phyloP scores from a whole-genome alignment of 1,284 basidiomycete genomes.

The Macrocystidia cucumis region DNA sequence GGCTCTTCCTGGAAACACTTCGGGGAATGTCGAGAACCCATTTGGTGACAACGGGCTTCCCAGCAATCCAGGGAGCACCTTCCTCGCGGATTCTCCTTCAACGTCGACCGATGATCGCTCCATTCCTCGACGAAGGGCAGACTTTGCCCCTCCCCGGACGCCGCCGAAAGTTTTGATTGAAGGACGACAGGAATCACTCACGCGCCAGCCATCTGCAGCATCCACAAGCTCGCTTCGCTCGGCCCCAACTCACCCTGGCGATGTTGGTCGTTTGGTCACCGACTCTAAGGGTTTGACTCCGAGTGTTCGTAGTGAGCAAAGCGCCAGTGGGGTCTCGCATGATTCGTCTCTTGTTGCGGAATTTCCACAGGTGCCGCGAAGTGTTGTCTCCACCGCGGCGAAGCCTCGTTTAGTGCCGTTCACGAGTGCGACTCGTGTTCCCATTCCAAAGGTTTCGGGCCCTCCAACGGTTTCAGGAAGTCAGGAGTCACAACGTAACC shows the following conservation, averaged over 20 bases:
- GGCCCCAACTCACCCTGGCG: slow-evolving; percentile 28
- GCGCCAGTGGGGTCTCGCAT: slow-evolving; percentile 26
- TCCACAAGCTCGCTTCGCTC: slow-evolving; percentile 26
- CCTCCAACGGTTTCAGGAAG: slow-evolving; percentile 19
- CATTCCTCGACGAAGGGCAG: slow-evolving; percentile 56
- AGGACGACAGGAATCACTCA: slow-evolving; percentile 19
- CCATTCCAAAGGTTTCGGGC: slow-evolving; percentile 36
- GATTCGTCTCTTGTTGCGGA: slow-evolving; percentile 21
- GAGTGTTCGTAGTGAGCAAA: slow-evolving; percentile 37
- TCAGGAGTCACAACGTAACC: slow-evolving; percentile 11
- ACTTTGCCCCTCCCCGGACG: slow-evolving; percentile 49
- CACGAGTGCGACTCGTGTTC: slow-evolving; percentile 60
- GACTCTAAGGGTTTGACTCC: too few relatives aligned
- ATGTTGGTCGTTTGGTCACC: slow-evolving; percentile 42
- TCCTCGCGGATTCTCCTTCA: slow-evolving; percentile 50
- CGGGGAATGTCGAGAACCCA: slow-evolving; percentile 18
- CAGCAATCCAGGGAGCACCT: slow-evolving; percentile 37
- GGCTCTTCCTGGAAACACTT: neutral
- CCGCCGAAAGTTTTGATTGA: slow-evolving; percentile 33
- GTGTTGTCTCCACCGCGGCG: too few relatives aligned
- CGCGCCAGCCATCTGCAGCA: slow-evolving; percentile 23
- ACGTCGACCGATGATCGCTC: slow-evolving; percentile 55
- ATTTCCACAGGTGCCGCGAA: slow-evolving; percentile 19
- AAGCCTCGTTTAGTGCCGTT: slow-evolving; percentile 73
- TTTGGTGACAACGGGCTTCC: slow-evolving; percentile 32